phyloP scores from a whole-genome alignment of 2,329 filamentous ascomycete genomes.

The Trichoderma oligosporum region DNA sequence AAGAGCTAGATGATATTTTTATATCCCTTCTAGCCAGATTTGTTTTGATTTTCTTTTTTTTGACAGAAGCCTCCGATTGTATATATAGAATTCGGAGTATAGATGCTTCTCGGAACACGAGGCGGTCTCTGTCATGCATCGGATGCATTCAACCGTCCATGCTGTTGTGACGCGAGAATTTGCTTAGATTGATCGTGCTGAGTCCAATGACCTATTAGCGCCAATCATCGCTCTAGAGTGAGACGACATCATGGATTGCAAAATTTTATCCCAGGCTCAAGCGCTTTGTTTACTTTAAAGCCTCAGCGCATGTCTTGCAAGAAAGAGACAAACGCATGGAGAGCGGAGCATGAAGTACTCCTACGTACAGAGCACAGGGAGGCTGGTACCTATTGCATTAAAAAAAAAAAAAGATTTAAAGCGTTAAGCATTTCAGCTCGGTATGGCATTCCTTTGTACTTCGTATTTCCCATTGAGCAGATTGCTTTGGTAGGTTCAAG shows the following conservation, averaged over 20 bases:
- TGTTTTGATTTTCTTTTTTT: too few species aligned
- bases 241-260: background rate
- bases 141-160: background rate
- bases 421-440: background rate
- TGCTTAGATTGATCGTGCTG: background rate
- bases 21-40: conserved; percentile 13
- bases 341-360: background rate
- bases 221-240: background rate
- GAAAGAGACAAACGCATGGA: background rate
- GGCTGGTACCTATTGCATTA: background rate
- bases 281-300: background rate
- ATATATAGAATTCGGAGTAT: background rate
- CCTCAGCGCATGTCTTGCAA: background rate
- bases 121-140: conserved; percentile 1
- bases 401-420: too few species aligned
- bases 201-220: background rate
- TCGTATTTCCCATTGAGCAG: too few species aligned
- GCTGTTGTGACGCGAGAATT: background rate
- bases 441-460: too few species aligned
- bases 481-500: too few species aligned
- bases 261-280: background rate
- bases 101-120: conserved; percentile 6
- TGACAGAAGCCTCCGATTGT: background rate
- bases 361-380: background rate
- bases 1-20: conserved; percentile 1